Evolutionary conservation across 345 rosid species (phyloP).

Genomic region (Eucalyptus virginea): DNA sequence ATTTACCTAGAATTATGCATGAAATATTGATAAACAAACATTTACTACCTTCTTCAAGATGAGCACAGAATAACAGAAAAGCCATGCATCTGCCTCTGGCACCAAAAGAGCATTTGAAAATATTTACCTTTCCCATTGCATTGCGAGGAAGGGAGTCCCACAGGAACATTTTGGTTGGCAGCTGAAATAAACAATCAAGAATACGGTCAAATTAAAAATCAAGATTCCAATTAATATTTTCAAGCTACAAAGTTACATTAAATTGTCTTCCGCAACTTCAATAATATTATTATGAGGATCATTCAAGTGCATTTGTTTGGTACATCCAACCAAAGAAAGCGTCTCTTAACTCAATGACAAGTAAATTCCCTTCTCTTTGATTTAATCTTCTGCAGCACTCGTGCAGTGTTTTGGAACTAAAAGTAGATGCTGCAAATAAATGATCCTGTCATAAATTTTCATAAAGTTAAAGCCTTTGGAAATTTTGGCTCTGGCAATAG

Average conservation of each 20-base stretch:
- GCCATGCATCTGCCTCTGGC: background rate
- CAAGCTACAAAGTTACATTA: background rate
- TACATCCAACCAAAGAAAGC: background rate
- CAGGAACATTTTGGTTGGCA: slow-evolving; percentile 68
- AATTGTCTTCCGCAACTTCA: background rate
- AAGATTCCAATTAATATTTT: background rate
- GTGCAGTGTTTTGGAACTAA: background rate
- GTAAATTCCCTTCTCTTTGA: background rate
- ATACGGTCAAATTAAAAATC: background rate
- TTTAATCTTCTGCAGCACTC: background rate
- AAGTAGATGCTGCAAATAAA: background rate
- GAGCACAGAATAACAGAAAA: background rate
- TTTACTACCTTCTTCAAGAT: background rate
- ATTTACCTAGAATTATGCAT: slow-evolving; percentile 50
- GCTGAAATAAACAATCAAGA: slow-evolving; percentile 21
- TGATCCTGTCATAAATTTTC: background rate
- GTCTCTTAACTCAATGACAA: background rate
- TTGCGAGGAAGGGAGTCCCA: slow-evolving; percentile 94
- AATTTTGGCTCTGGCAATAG: background rate
- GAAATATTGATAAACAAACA: background rate
- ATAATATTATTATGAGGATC: background rate
- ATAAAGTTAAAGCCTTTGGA: background rate
- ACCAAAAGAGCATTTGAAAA: background rate
- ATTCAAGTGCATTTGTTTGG: background rate
- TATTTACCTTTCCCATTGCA: slow-evolving; percentile 93